Evolutionary conservation across 306 rosid species (phyloP), one percentile per base, ranked within the genome.

Genomic region (Lupinus albus): DNA sequence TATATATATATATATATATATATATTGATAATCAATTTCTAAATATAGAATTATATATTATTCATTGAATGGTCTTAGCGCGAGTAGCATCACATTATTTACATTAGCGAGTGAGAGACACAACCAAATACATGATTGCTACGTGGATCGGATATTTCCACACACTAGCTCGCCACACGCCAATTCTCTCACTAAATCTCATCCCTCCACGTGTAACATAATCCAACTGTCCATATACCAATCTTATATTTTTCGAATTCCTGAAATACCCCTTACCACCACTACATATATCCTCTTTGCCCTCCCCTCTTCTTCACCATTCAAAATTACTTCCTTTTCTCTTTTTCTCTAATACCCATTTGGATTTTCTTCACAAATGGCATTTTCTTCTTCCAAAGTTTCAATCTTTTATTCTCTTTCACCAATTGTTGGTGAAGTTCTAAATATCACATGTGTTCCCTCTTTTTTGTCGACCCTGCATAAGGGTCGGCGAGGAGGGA

Each of bases 131-230:
- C 3, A 0, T 3, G 63, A 67, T 47, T 4, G 17, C 47, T 55
- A 84, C 70, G 80, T 71, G 89, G 80, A 68, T 20, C 62, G 74
- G 25, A 77, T 60, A 49, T 66, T 73, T 46, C 17, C 42, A 2
- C 5, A 57, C 95, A 86, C 81, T 85, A 80, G 92, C 7, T 25
- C 18, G 41, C 81, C 96, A 84, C 96, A 89, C 89, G 89, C 96
- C 82, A 1, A 0, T 41, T 8, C 49, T 17, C 21, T 10, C 4
- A 32, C 10, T 2, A 0, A 28, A 75, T 81, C 68, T 1, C 16
- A 8, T 0, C 74, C 63, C 4, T 73, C 80, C 83, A 75, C 67
- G 7, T 65, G 21, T 28, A 0, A 0, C 0, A 2, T 0, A 1
- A 86, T 84, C 87, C 32, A 7, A 84, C 88, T 81, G 67, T 9